These are phyloP conservation scores for Debaryomycetaceae sp. DNA, from an alignment of 1,139 yeast genomes.

Conservation along the genomic window DNA sequence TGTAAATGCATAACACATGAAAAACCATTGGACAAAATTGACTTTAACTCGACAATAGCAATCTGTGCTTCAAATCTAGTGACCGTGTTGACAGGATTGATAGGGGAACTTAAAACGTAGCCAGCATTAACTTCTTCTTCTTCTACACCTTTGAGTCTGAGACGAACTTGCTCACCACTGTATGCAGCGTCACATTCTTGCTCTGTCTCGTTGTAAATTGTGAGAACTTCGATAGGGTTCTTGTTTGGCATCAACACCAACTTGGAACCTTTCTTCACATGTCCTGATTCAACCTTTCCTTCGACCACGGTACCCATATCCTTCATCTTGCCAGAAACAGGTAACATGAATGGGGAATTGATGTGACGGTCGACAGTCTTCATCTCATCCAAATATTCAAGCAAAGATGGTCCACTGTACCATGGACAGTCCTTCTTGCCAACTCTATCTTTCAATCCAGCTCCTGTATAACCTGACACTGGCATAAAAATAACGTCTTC, in stretches of 20 bases:
- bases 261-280: constrained; percentile 71
- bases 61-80: constrained; percentile 92
- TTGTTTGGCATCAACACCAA: constrained; percentile 92
- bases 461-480: constrained; percentile 96
- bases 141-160: constrained; percentile 91
- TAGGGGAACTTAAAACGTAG: constrained; percentile 80
- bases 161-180: constrained; percentile 96
- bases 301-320: constrained; percentile 96
- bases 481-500: constrained; percentile 92
- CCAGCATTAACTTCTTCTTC: constrained; percentile 95
- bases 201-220: constrained; percentile 92
- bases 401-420: constrained; percentile 89
- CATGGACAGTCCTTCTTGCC: constrained; percentile 73
- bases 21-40: constrained; percentile 91
- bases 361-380: constrained; percentile 79
- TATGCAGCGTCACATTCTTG: constrained; percentile 86
- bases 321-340: constrained; percentile 90
- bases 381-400: constrained; percentile 85
- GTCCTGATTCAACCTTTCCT: constrained; percentile 97
- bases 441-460: constrained; percentile 89
- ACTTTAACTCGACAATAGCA: constrained; percentile 93
- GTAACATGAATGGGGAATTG: constrained; percentile 96
- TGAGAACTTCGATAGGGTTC: constrained; percentile 73
- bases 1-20: constrained; percentile 98
- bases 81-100: constrained; percentile 87